Base-by-base conservation (phyloP, 1,284 basidiomycete genomes). In the Pseudozyma sp. region DNA sequence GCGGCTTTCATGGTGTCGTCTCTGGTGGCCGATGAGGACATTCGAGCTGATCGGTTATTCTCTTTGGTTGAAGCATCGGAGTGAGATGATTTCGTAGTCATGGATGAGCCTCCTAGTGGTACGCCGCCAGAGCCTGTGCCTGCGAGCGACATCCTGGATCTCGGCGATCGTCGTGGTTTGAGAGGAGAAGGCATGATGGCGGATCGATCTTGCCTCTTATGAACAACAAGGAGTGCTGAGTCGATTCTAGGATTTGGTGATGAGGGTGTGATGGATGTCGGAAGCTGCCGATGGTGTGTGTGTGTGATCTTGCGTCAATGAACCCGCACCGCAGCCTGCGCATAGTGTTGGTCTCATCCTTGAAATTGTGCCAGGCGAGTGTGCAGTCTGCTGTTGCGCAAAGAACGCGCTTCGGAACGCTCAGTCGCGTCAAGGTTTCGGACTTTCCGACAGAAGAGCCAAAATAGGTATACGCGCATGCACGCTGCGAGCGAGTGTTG, bases 131-230 rank as follows among this genome's bases (percentile, higher is more conserved):
- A 70, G n/a, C 72, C 67, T 2, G 63, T 70, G n/a, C 72, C 72
- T 4, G 63, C 59, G 34, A 75, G 63, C 48, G 72, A 75, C 57
- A 61, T 64, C 16, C 72, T 64, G 6, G 72, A 67, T 38, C 72
- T 63, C 25, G 72, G 64, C 38, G 72, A 75, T 36, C 72, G 67
- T 59, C 72, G 67, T 43, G 67, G 63, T 38, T 74, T 74, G 48
- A 74, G 71, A 44, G 71, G 71, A 13, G 71, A 74, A 10, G 71
- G 71, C 71, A 74, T 74, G 35, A 8, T 53, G 52, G 25, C 42
- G 25, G 40, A 36, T 42, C 38, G 16, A 39, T 39, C 48, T 14
- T 39, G 47, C 40, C 52, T 51, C 38, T 49, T 11, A 8, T 14
- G 35, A n/a, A 7, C 16, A 35, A 6, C 1, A 31, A 13, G 38